Conservation (phyloP, 768 basidiomycete species). For the Coprinopsis marcescibilis region DNA sequence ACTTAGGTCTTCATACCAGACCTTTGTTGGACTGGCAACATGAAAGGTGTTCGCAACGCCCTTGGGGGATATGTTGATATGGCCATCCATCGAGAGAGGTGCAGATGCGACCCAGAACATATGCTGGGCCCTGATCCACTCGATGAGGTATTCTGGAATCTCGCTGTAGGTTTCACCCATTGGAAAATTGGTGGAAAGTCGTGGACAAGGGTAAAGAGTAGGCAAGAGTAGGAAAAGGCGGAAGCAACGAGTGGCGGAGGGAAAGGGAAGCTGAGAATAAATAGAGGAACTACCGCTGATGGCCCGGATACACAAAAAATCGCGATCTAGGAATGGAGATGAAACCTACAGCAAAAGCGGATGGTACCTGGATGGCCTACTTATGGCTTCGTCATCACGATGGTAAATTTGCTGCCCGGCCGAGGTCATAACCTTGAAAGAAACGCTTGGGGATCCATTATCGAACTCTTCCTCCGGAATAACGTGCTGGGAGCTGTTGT, state of each 20-base stretch:
- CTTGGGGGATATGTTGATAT: constrained; percentile 68
- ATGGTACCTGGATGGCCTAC: too few species aligned
- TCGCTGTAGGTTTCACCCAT: constrained; percentile 59
- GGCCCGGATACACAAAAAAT: neutral
- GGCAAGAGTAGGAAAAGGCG: too few species aligned
- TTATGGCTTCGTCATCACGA: too few species aligned
- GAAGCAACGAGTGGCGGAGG: neutral
- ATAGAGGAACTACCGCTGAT: neutral
- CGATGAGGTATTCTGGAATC: constrained; percentile 45
- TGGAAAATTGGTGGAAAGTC: neutral
- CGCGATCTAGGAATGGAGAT: neutral
- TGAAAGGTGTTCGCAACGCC: constrained; percentile 57
- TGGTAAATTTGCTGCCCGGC: too few species aligned
- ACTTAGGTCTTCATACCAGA: constrained; percentile 73
- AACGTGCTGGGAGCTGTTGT: too few species aligned
- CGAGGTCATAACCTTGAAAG: too few species aligned
- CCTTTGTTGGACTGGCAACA: constrained; percentile 42
- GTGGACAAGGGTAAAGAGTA: too few species aligned
- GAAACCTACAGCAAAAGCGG: neutral
- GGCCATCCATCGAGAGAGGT: constrained; percentile 49
- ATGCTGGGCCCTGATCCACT: constrained; percentile 58
- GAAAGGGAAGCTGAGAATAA: neutral
- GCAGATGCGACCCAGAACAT: constrained; percentile 71
- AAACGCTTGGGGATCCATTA: too few species aligned
- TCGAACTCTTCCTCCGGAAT: too few species aligned